Evolutionary conservation across 306 rosid species (phyloP).

Genomic region (barrel medic (Medicago truncatula)): MtrunA17r5.0-ANR NC_053045.1:36986501-36987000

Average conservation of each 20-base stretch:
- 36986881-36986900: slow-evolving; percentile 47
- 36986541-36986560: too few species aligned
- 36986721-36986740: slow-evolving; percentile 40
- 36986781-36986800: slow-evolving; percentile 36
- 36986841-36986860: not conserved
- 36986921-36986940: slow-evolving; percentile 75
- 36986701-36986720: slow-evolving; percentile 50
- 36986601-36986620: slow-evolving; percentile 34
- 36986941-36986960: slow-evolving; percentile 67
- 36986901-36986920: slow-evolving; percentile 64
- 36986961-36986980: slow-evolving; percentile 64
- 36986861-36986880: slow-evolving; percentile 51
- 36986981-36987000: slow-evolving; percentile 53
- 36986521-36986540: too few species aligned
- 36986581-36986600: slow-evolving; percentile 41
- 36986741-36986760: not conserved
- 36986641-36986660: slow-evolving; percentile 30
- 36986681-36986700: not conserved
- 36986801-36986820: slow-evolving; percentile 26
- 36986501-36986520: too few species aligned
- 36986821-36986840: not conserved
- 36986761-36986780: not conserved
- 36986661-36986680: slow-evolving; percentile 50
- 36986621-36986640: slow-evolving; percentile 46
- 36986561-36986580: too few species aligned